Base-by-base conservation (phyloP, 2,329 filamentous ascomycete species). In the Hymenoscyphus salicellus region DNA sequence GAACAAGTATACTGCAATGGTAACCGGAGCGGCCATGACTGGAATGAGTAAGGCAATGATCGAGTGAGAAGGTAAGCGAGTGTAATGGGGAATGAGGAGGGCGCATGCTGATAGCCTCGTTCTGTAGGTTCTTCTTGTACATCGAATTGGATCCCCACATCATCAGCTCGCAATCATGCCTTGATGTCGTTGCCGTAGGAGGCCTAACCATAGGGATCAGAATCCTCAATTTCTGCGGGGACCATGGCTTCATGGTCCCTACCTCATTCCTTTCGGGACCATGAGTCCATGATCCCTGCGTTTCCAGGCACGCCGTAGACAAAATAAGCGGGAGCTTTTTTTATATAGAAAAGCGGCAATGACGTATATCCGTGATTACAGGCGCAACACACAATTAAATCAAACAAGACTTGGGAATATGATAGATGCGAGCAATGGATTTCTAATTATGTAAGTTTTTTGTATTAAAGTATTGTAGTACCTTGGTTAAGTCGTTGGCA, bases 21-120 rank as follows among this genome's bases (percentile, higher is more conserved):
- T 11, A 49, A 49, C 43, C 20, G 43, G 43, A 49, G 43, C 43
- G 43, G 43, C 43, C 43, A 49, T 49, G 20, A 49, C 43, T 49
- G 43, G 43, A 49, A 49, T 49, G 43, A 49, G 20, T 49, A 23
- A 49, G 43, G 43, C 43, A 49, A 23, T 49, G 43, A 49, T 49
- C 43, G 43, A 23, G 43, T 17, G 43, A 49, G 20, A 49, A 23
- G 16, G 16, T 49, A 49, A 23, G 16, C 16, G 10, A 17, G 43
- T 17, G 43, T 49, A 49, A 49, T 49, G 43, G 16, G 43, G 43
- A 49, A 49, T 49, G 43, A 49, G 43, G 20, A 49, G 43, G 43
- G 43, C 43, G 43, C 20, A 49, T 11, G 43, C 43, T 17, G 43
- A 17, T 49, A 17, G 43, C 43, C 43, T 49, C 43, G 43, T 49